Evolutionary conservation across 2,329 filamentous ascomycete species (phyloP).

Genomic region (Aspergillus arachidicola): DNA sequence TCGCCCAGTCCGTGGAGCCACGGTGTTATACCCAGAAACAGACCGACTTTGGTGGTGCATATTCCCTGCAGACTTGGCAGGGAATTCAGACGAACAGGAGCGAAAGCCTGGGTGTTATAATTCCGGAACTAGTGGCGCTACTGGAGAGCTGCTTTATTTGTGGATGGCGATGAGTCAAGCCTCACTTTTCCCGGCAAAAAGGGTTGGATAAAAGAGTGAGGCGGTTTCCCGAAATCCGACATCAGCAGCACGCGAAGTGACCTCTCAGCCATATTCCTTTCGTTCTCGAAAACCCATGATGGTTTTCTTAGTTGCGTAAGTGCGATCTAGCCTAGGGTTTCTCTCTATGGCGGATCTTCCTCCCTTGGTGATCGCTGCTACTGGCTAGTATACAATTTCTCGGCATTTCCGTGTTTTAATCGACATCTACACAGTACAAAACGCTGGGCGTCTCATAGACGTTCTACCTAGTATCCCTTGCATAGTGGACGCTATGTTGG

Average conservation of each 20-base stretch:
- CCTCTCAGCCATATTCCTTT: conserved; percentile 13
- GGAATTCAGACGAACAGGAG: conserved; percentile 13
- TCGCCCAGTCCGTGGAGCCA: conserved; percentile 33
- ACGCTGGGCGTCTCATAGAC: background rate
- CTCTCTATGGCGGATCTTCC: conserved; percentile 10
- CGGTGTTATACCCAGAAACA: conserved; percentile 33
- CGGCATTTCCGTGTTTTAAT: background rate
- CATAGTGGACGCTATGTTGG: conserved; percentile 11
- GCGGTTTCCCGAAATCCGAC: conserved; percentile 31
- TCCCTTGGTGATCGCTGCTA: conserved; percentile 9
- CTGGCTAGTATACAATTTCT: background rate
- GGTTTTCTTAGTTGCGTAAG: conserved; percentile 12
- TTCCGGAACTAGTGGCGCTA: conserved; percentile 9
- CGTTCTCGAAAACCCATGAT: conserved; percentile 11
- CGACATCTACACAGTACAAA: background rate
- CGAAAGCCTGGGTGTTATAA: conserved; percentile 11
- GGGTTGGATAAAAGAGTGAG: conserved; percentile 41
- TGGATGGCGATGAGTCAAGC: conserved; percentile 22
- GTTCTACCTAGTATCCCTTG: conserved; percentile 12
- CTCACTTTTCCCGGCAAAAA: conserved; percentile 30
- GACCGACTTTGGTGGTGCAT: conserved; percentile 25
- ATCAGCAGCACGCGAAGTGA: conserved; percentile 19
- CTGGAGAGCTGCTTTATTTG: conserved; percentile 16
- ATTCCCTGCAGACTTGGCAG: conserved; percentile 18
- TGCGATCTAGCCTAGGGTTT: conserved; percentile 10